Evolutionary conservation across 441 rosid species (phyloP).

Genomic region (Euphorbia schlechtendalii): DNA sequence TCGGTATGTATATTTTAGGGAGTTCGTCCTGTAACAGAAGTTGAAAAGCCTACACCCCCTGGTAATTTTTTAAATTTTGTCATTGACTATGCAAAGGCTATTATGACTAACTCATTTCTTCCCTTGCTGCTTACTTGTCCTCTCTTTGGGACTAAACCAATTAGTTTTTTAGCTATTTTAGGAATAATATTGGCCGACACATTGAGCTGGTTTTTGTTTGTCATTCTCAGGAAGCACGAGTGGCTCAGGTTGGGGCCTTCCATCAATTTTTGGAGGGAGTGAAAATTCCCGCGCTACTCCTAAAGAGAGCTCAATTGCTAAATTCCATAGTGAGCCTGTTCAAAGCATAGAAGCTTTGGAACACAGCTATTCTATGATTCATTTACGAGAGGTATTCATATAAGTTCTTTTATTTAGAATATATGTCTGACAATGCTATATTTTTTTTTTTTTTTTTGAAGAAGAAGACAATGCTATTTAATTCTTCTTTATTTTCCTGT

Average conservation of each 20-base stretch:
- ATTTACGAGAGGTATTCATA: conserved; percentile 63
- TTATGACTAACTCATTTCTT: background rate
- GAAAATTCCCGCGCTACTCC: conserved; percentile 45
- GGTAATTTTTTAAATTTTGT: conserved; percentile 30
- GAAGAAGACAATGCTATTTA: conserved; percentile 2
- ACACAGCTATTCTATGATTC: conserved; percentile 57
- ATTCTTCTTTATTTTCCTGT: background rate
- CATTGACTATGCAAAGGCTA: background rate
- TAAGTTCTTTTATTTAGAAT: conserved; percentile 14
- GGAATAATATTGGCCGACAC: background rate
- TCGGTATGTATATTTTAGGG: conserved; percentile 40
- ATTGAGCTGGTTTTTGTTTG: conserved; percentile 1
- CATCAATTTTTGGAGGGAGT: conserved; percentile 74
- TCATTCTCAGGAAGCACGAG: conserved; percentile 36
- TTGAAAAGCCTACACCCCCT: conserved; percentile 45
- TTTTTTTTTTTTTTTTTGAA: too few relatives aligned
- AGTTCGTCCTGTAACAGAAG: conserved; percentile 42
- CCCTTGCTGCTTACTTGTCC: background rate
- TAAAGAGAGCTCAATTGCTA: conserved; percentile 47
- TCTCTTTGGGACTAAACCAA: background rate
- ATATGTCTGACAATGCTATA: conserved; percentile 1
- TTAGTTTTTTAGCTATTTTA: background rate
- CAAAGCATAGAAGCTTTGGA: conserved; percentile 32
- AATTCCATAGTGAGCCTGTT: conserved; percentile 43
- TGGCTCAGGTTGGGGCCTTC: conserved; percentile 75